Conservation (phyloP, 352 stramenopile genomes). For the Globisporangium alternatum region DNA sequence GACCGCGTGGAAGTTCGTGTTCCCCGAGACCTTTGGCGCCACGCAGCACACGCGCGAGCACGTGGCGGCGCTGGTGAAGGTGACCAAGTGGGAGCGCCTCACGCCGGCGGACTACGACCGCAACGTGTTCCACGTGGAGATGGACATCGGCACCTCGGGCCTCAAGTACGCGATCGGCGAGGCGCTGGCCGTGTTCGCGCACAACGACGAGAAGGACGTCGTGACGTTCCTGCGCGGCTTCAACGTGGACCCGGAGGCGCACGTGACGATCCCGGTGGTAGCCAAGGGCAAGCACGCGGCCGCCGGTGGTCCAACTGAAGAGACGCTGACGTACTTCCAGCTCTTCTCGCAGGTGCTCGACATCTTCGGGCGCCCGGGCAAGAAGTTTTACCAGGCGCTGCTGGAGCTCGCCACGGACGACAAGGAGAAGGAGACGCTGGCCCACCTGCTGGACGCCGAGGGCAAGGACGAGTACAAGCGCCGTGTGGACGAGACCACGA, state of each 20-base stretch:
- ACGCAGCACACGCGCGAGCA: conserved; percentile 58
- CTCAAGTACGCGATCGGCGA: conserved; percentile 87
- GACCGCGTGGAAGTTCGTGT: conserved; percentile 69
- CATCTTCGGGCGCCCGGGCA: conserved; percentile 77
- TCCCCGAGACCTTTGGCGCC: conserved; percentile 51
- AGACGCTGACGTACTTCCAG: conserved; percentile 79
- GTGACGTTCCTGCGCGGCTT: conserved; percentile 66
- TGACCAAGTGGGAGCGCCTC: conserved; percentile 79
- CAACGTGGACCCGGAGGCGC: conserved; percentile 57
- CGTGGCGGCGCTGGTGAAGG: conserved; percentile 63
- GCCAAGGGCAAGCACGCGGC: conserved; percentile 51
- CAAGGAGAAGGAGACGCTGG: conserved; percentile 63
- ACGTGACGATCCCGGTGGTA: conserved; percentile 64
- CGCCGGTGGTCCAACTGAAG: conserved; percentile 29
- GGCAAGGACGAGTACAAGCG: conserved; percentile 83
- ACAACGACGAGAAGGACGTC: conserved; percentile 80
- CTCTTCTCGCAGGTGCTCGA: conserved; percentile 82
- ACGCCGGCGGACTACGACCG: conserved; percentile 78
- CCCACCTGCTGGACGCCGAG: conserved; percentile 51
- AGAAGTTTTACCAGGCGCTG: conserved; percentile 83
- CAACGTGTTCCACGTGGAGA: conserved; percentile 87
- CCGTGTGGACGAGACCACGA: conserved; percentile 72
- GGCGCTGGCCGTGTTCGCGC: conserved; percentile 77
- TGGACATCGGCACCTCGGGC: conserved; percentile 76
- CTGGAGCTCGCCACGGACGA: conserved; percentile 59